Percentiles rank a stretch among this genome's conserved stretches.
phyloP scores from a whole-genome alignment of 2,329 filamentous ascomycete species.

The Colletotrichum godetiae region DNA sequence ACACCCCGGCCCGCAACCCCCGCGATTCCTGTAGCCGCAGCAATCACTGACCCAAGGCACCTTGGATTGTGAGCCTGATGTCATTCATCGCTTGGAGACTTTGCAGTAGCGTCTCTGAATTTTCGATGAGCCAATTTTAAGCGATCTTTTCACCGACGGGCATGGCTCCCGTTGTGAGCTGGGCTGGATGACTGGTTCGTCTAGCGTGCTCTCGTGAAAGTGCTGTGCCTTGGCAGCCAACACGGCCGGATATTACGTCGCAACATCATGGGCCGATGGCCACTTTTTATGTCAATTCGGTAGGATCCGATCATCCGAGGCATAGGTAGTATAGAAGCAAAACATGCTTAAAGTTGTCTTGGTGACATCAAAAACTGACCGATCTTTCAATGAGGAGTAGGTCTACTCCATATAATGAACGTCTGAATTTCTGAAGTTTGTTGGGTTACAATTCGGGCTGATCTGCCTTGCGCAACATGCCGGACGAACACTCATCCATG shows the following conservation, averaged over 20 bases:
- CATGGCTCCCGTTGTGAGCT: background rate
- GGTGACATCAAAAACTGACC: background rate
- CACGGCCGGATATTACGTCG: slow-evolving; percentile 13
- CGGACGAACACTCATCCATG: background rate
- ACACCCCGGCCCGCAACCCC: slow-evolving; percentile 14
- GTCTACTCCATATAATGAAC: too few species aligned
- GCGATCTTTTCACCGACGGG: slow-evolving; percentile 15
- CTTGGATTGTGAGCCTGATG: slow-evolving; percentile 8
- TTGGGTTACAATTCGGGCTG: background rate
- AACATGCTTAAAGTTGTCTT: background rate
- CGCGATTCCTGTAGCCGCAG: slow-evolving; percentile 30
- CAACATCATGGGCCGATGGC: slow-evolving; percentile 24
- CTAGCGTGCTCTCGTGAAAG: background rate
- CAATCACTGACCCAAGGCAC: slow-evolving; percentile 22
- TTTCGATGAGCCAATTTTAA: background rate
- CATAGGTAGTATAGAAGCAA: background rate
- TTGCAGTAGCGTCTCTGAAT: background rate
- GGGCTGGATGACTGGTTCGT: background rate
- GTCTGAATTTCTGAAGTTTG: background rate
- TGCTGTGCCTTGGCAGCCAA: slow-evolving; percentile 15
- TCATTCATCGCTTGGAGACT: background rate
- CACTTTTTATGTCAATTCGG: slow-evolving; percentile 26
- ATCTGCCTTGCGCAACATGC: background rate
- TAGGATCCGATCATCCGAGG: slow-evolving; percentile 23
- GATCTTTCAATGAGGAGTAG: background rate